Base-by-base conservation (phyloP, 169 alveolate species). In the Besnoitia besnoiti region DNA sequence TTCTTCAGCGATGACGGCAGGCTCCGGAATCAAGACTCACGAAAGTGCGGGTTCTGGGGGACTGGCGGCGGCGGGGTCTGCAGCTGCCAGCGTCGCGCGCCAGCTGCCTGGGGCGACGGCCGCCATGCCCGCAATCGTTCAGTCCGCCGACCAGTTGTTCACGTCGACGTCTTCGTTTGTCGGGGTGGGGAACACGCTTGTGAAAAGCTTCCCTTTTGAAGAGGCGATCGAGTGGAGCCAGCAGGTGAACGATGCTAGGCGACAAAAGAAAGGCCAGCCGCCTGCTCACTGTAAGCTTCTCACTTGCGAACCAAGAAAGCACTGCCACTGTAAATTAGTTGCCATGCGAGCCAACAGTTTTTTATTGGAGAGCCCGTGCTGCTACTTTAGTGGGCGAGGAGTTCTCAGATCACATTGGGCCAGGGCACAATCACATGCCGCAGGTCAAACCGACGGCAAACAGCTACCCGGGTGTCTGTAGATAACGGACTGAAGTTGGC, bases 181-280 rank as follows among this genome's bases (percentile, higher is more conserved):
- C 19, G 40, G 40, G 4, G 87, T 35, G 39, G 87, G 87, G 2
- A 77, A 77, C 40, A 8, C 87, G 7, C 87, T 77, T 16, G 30
- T 42, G 4, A 77, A 77, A 27, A 77, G 87, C 47, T 42, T 77
- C 16, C 87, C 87, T 55, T 40, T 77, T 39, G 87, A 77, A 77
- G 87, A 77, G 21, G 87, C 87, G 35, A n/a, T 42, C 40, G 59
- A 77, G 35, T 40, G 49, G 59, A 27, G 61, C 37, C 87, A 77
- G 59, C 55, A 77, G 37, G 14, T 30, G 59, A 42, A 39, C 16
- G 59, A 77, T 0, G 49, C 33, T 3, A 19, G 87, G 40, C 10
- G 8, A 35, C 61, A 42, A 24, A 10, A 27, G 47, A 77, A 77
- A 40, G 87, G 40, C 10, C 7, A 42, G 16, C 87, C 87, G 33